These are phyloP conservation scores for Hymenoscyphus albidus DNA, from an alignment of 2,329 filamentous ascomycete species.

Conservation along the genomic window DNA sequence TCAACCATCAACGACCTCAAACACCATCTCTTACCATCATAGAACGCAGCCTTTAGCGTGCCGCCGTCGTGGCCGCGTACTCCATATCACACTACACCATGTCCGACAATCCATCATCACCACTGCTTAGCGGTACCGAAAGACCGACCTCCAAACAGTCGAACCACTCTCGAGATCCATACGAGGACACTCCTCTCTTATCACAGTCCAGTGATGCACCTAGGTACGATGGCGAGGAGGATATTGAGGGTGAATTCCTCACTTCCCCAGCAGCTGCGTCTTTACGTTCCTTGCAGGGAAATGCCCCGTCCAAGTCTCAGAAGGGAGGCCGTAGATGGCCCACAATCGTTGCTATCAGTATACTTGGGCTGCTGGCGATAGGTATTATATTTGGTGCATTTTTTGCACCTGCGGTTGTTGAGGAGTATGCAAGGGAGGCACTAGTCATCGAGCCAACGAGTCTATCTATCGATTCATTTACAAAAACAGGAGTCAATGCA, in stretches of 20 bases:
- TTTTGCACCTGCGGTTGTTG: conserved; percentile 72
- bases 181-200: conserved; percentile 37
- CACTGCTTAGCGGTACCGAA: conserved; percentile 24
- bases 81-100: conserved; percentile 18
- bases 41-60: conserved; percentile 17
- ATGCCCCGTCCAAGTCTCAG: conserved; percentile 27
- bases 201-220: conserved; percentile 29
- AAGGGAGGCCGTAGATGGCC: conserved; percentile 61
- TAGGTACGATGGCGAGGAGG: conserved; percentile 32
- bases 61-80: conserved; percentile 8
- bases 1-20: conserved; percentile 6
- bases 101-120: conserved; percentile 32
- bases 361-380: conserved; percentile 60
- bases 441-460: conserved; percentile 77
- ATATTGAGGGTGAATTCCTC: conserved; percentile 18
- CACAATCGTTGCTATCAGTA: conserved; percentile 67
- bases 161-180: conserved; percentile 22
- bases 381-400: conserved; percentile 75
- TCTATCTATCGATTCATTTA: conserved; percentile 82
- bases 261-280: conserved; percentile 36
- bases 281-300: conserved; percentile 34
- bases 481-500: conserved; percentile 69
- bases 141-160: conserved; percentile 27
- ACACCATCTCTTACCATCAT: conserved; percentile 5
- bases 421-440: conserved; percentile 83